phyloP scores from a whole-genome alignment of 352 stramenopile genomes.

The Phytopythium kandeliae region DNA sequence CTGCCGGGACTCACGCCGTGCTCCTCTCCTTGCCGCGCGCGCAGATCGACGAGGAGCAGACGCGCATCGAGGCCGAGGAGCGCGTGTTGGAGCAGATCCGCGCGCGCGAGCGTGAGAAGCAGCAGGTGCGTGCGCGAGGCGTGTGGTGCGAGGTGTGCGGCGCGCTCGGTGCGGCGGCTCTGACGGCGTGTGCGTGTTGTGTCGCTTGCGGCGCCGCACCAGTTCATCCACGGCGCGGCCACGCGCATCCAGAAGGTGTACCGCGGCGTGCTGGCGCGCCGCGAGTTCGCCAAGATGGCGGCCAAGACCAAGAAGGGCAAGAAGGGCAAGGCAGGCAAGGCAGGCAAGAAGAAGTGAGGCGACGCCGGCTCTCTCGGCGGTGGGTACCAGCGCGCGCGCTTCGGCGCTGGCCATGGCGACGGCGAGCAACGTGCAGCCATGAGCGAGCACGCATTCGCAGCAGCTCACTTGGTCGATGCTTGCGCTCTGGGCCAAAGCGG shows the following conservation, averaged over 20 bases:
- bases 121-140: constrained; percentile 31
- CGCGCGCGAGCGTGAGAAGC: constrained; percentile 63
- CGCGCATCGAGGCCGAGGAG: constrained; percentile 78
- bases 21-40: too few relatives aligned
- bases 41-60: constrained; percentile 81
- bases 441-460: too few relatives aligned
- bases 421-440: too few relatives aligned
- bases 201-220: constrained; percentile 1
- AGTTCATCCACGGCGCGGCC: constrained; percentile 68
- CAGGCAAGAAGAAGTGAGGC: constrained; percentile 18
- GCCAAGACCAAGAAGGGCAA: constrained; percentile 83
- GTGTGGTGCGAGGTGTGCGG: too few relatives aligned
- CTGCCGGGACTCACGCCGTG: too few relatives aligned
- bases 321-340: constrained; percentile 43
- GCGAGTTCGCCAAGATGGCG: constrained; percentile 67
- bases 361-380: too few relatives aligned
- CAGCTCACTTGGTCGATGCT: too few relatives aligned
- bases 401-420: too few relatives aligned
- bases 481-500: too few relatives aligned
- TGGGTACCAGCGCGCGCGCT: too few relatives aligned
- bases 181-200: too few relatives aligned
- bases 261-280: constrained; percentile 51
- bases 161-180: too few relatives aligned
- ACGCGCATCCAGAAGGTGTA: constrained; percentile 83
- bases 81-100: constrained; percentile 63